Conservation (phyloP, 768 basidiomycete genomes). For the Suillus brevipes region DNA sequence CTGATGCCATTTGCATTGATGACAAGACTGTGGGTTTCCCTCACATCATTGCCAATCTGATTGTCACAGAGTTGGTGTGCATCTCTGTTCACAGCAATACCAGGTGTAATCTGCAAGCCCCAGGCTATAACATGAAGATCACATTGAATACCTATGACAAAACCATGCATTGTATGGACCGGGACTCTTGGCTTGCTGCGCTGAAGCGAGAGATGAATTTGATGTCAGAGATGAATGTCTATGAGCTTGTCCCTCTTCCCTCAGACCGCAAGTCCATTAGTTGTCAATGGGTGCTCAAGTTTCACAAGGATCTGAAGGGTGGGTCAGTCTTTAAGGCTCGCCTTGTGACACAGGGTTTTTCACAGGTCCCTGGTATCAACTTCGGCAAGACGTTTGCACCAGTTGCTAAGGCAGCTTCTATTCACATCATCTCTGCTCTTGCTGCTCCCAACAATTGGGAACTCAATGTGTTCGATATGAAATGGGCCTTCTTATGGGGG, state of each 20-base stretch:
- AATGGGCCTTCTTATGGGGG: slow-evolving; percentile 40
- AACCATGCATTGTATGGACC: too few species aligned
- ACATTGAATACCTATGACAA: too few species aligned
- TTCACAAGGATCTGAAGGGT: slow-evolving; percentile 2
- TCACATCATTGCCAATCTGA: too few species aligned
- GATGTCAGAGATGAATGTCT: not conserved
- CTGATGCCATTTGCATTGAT: too few species aligned
- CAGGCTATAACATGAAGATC: too few species aligned
- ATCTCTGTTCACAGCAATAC: too few species aligned
- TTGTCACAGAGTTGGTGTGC: too few species aligned
- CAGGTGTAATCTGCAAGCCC: too few species aligned
- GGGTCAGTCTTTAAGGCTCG: slow-evolving; percentile 23
- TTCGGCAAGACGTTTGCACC: slow-evolving; percentile 11
- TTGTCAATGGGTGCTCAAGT: slow-evolving; percentile 1
- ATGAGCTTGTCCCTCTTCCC: slow-evolving; percentile 1
- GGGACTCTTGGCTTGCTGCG: too few species aligned
- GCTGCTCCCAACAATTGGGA: slow-evolving; percentile 28
- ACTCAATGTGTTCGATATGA: slow-evolving; percentile 43
- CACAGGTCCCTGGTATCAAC: slow-evolving; percentile 11
- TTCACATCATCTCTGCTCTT: slow-evolving; percentile 3
- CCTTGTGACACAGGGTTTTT: slow-evolving; percentile 9
- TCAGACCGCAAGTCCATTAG: not conserved
- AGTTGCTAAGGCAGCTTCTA: slow-evolving; percentile 5
- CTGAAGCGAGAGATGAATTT: not conserved
- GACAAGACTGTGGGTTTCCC: too few species aligned